A percentile compares a stretch with the other conserved stretches of the same genome.
phyloP scores from a whole-genome alignment of 768 basidiomycete genomes.

The Boletus barrowsii region DNA sequence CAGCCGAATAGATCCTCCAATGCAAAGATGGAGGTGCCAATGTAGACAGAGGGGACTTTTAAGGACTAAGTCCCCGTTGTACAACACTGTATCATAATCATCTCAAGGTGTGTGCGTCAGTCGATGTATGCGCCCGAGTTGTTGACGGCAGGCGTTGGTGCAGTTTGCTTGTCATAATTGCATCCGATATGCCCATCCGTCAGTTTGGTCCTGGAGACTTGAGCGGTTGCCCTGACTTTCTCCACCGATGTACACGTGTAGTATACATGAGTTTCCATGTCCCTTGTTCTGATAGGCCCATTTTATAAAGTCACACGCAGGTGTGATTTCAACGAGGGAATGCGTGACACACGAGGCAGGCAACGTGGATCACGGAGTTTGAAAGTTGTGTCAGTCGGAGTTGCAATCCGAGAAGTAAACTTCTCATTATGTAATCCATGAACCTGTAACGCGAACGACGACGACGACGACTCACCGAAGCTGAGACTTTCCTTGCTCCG shows the following conservation, averaged over 20 bases:
- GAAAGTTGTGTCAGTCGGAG: conserved; percentile 18
- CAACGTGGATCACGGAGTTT: conserved; percentile 22
- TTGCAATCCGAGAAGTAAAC: conserved; percentile 15
- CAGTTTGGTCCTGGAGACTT: conserved; percentile 13
- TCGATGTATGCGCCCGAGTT: neutral
- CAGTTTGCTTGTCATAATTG: conserved; percentile 21
- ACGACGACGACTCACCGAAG: conserved; percentile 17
- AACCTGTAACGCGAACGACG: conserved; percentile 22
- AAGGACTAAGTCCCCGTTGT: conserved; percentile 23
- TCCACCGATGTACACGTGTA: conserved; percentile 22
- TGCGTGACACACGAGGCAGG: conserved; percentile 10
- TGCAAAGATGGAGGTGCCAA: conserved; percentile 2
- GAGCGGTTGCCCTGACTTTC: neutral
- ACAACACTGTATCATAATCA: conserved; percentile 22
- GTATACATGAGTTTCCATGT: conserved; percentile 2
- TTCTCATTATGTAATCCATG: conserved; percentile 18
- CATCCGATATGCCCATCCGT: neutral
- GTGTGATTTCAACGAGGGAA: conserved; percentile 26
- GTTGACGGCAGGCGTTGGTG: neutral
- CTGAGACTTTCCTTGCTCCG: conserved; percentile 21
- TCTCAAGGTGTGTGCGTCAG: conserved; percentile 8
- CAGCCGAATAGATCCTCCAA: conserved; percentile 22
- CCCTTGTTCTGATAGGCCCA: neutral
- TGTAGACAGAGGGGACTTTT: conserved; percentile 25
- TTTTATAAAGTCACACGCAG: conserved; percentile 10